Percentiles rank a stretch among this genome's conserved stretches.
Conservation (phyloP, 805 yeast genomes). For the Grigorovia transvaalensis region DNA sequence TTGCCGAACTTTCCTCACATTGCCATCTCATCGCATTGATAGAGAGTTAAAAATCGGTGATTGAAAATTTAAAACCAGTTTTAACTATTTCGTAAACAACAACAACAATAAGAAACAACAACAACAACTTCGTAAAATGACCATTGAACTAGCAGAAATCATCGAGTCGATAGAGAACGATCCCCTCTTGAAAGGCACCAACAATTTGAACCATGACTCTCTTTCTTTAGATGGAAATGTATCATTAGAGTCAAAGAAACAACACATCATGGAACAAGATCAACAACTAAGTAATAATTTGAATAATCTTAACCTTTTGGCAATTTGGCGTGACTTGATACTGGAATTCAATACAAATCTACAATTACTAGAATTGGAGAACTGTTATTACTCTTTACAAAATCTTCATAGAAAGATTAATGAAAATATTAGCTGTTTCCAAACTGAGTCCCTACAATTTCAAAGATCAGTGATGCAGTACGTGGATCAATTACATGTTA, state of each 20-base stretch:
- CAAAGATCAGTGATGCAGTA: constrained; percentile 20
- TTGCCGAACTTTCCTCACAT: too few species aligned
- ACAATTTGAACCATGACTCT: neutral
- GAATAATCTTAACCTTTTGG: constrained; percentile 13
- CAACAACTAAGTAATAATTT: constrained; percentile 8
- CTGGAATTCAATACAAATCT: constrained; percentile 23
- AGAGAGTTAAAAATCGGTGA: neutral
- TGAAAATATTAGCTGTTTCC: constrained; percentile 6
- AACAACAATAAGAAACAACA: too few species aligned
- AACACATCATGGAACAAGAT: neutral
- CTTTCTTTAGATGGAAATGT: neutral
- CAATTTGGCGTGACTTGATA: constrained; percentile 14
- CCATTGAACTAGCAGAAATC: neutral
- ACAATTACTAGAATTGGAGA: constrained; percentile 22
- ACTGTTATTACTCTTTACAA: constrained; percentile 24
- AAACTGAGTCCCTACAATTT: constrained; percentile 19
- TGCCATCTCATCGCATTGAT: neutral
- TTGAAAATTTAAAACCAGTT: too few species aligned
- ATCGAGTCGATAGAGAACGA: constrained; percentile 2
- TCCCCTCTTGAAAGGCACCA: constrained; percentile 1
- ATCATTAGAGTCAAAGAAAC: neutral
- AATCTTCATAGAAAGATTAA: constrained; percentile 17
- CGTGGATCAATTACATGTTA: constrained; percentile 20
- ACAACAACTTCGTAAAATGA: neutral
- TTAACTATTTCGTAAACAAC: too few species aligned